Conservation (phyloP, 768 basidiomycete species). For the Tulasnella sp. region DNA sequence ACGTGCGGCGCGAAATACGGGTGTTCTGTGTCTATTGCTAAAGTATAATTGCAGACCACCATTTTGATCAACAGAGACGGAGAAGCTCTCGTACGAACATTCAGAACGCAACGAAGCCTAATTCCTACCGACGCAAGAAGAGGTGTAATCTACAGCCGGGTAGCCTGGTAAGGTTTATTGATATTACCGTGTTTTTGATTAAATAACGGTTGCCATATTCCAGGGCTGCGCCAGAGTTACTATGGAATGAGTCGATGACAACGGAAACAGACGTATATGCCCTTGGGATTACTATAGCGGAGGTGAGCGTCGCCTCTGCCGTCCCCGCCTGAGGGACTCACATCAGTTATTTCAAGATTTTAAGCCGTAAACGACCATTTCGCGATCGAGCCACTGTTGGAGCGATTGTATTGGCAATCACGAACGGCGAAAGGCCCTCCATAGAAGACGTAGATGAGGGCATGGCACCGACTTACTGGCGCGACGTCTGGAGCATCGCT, state of each 20-base stretch:
- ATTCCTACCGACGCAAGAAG: too few species aligned
- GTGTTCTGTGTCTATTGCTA: background rate
- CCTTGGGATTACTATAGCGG: background rate
- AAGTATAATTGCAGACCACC: background rate
- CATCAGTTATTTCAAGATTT: background rate
- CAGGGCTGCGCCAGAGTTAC: background rate
- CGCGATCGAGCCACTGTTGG: background rate
- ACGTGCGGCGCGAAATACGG: background rate
- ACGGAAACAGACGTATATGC: background rate
- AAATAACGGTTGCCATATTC: background rate
- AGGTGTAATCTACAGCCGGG: too few species aligned
- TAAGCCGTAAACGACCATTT: background rate
- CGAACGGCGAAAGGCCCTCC: background rate
- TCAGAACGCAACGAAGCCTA: too few species aligned
- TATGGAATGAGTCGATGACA: background rate
- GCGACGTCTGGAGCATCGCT: background rate
- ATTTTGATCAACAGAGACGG: background rate
- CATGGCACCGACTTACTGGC: background rate
- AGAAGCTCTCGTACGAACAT: background rate
- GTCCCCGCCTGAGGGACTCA: background rate
- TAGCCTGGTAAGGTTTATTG: too few species aligned
- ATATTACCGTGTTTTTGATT: too few species aligned
- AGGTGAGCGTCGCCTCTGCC: background rate
- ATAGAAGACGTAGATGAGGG: background rate
- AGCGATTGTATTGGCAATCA: background rate